Conservation (phyloP, 805 yeast genomes). For the Yarrowia divulgata region DNA sequence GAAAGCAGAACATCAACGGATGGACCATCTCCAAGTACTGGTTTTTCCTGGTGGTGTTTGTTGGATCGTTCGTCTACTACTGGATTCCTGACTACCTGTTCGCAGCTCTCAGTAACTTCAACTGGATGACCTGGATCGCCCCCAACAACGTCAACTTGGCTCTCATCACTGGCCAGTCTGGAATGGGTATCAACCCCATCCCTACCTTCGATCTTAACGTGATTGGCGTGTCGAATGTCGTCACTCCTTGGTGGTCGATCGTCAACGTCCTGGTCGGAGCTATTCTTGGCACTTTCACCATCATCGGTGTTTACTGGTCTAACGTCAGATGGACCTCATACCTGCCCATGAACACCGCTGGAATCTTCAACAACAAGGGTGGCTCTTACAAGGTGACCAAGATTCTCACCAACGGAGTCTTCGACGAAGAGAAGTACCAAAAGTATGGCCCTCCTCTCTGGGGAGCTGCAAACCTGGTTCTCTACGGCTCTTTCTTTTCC, state of each 20-base stretch:
- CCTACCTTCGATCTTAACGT: constrained; percentile 55
- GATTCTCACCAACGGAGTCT: constrained; percentile 53
- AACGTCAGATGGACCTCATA: constrained; percentile 60
- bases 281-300: constrained; percentile 38
- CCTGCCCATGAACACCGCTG: constrained; percentile 58
- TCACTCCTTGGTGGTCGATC: constrained; percentile 41
- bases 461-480: constrained; percentile 61
- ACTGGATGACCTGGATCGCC: constrained; percentile 68
- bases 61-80: constrained; percentile 58
- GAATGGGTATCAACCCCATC: constrained; percentile 55
- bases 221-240: constrained; percentile 45
- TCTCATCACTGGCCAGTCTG: constrained; percentile 55
- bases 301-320: constrained; percentile 52
- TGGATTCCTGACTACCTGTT: constrained; percentile 68
- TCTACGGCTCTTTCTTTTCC: constrained; percentile 61
- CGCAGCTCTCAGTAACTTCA: constrained; percentile 62
- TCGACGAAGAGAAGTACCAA: constrained; percentile 57
- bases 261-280: constrained; percentile 34
- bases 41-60: constrained; percentile 54
- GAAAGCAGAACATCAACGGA: constrained; percentile 54
- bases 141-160: constrained; percentile 62
- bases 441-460: constrained; percentile 64
- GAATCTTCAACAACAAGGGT: constrained; percentile 56
- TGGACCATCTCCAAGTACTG: constrained; percentile 59
- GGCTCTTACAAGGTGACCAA: constrained; percentile 54